phyloP scores from a whole-genome alignment of 129 eudicot species.

The Daucus carota region DNA sequence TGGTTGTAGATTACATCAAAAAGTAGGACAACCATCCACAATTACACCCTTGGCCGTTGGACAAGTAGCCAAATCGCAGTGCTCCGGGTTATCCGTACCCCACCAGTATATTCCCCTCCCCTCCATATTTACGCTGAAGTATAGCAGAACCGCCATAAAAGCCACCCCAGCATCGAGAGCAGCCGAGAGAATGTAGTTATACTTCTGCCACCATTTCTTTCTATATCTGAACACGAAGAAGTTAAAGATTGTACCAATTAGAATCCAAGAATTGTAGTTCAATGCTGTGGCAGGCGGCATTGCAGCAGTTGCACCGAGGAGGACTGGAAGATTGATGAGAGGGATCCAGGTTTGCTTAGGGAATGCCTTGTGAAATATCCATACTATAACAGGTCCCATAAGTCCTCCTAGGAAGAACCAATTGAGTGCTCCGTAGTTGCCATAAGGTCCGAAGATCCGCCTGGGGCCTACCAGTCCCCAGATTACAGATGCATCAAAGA shows the following conservation, averaged over 20 bases:
- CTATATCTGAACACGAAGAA: conserved; percentile 47
- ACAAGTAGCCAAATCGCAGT: conserved; percentile 17
- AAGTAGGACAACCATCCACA: background rate
- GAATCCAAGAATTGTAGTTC: conserved; percentile 58
- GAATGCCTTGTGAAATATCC: conserved; percentile 37
- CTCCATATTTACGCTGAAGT: conserved; percentile 30
- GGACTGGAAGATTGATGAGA: conserved; percentile 50
- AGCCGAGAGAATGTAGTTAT: conserved; percentile 71
- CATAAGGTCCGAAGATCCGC: conserved; percentile 56
- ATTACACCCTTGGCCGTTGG: background rate
- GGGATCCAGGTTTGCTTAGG: conserved; percentile 52
- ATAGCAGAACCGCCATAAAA: conserved; percentile 63
- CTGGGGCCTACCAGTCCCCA: conserved; percentile 75
- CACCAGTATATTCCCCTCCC: conserved; percentile 42
- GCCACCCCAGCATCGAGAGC: conserved; percentile 80
- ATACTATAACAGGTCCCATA: conserved; percentile 49
- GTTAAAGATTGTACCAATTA: conserved; percentile 47
- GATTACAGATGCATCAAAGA: conserved; percentile 62
- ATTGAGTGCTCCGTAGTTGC: conserved; percentile 41
- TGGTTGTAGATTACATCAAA: background rate
- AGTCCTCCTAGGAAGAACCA: conserved; percentile 61
- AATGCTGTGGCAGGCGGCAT: conserved; percentile 64
- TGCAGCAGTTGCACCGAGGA: conserved; percentile 38
- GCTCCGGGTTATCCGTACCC: conserved; percentile 44
- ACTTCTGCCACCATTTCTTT: conserved; percentile 73